Base-by-base conservation (phyloP, 176 grass and related monocot genomes). In the Leersia perrieri region DNA sequence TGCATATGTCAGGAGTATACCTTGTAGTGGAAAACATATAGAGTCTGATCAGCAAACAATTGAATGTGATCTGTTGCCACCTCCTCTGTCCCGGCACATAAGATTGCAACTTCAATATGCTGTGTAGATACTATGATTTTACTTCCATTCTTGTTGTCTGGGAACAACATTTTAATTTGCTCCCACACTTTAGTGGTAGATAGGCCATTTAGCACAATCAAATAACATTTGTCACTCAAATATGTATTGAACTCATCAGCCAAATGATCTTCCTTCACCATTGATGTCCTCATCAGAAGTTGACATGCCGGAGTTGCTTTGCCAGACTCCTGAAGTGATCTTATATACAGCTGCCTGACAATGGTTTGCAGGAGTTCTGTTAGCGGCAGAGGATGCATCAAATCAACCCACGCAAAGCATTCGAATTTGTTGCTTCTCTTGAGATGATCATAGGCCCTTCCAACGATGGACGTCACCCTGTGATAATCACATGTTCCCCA, bases 41-140 rank as follows among this genome's bases (percentile, higher is more conserved):
- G 3, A 6, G 65, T 36, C 1, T 70, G 39, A 1, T 58, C 4
- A n/a, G 14, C 11, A 0, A 74, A 78, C 15, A 79, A 28, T 13
- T 15, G 23, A 4, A 36, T 4, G 12, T 79, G 23, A 15, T 63
- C 7, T 16, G 71, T 30, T 51, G 49, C 35, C 15, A 28, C 9
- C 0, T 14, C 10, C 3, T 7, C 9, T 5, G 1, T 13, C 1
- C 27, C 23, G 15, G 22, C 44, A 20, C 73, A 49, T 49, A 49
- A 49, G 45, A 3, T 49, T 49, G 75, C 75, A 22, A 86, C 33
- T 1, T 18, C 1, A 11, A 15, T 9, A 1, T 12, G 28, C 1
- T 35, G 33, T 7, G 83, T 85, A 22, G 73, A 77, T 13, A 78
- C 63, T n/a, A n/a, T n/a, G n/a, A n/a, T n/a, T n/a, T n/a, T n/a